Conservation (phyloP, 2,329 filamentous ascomycete genomes). For the Alternaria burnsii region DNA sequence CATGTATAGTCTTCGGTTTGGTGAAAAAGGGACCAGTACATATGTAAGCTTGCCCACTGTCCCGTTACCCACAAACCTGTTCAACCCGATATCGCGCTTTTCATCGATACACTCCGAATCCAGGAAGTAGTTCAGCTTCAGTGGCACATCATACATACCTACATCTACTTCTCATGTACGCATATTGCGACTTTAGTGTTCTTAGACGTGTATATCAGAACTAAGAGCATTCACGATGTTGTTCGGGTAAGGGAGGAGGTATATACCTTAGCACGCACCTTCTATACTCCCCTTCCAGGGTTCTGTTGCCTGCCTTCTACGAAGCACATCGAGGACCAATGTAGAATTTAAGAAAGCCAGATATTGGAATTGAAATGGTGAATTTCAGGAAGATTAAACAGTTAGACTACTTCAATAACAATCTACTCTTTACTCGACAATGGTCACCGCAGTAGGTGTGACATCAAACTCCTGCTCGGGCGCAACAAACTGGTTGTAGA, state of each 20-base stretch:
- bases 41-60: not conserved
- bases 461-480: conserved; percentile 26
- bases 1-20: not conserved
- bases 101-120: rapidly evolving
- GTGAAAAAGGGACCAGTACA: not conserved
- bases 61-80: not conserved
- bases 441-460: not conserved
- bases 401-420: not conserved
- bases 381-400: not conserved
- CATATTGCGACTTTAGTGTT: not conserved
- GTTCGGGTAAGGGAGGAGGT: not conserved
- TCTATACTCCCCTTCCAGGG: rapidly evolving
- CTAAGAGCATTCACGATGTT: not conserved
- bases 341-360: not conserved
- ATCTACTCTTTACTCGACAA: not conserved
- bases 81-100: not conserved
- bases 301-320: not conserved
- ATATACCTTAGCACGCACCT: not conserved
- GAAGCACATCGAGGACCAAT: too few relatives aligned
- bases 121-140: not conserved
- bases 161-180: not conserved
- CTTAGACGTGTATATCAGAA: not conserved
- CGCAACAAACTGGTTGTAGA: not conserved
- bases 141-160: not conserved
- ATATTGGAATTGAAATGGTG: rapidly evolving